Evolutionary conservation across 2,329 filamentous ascomycete species (phyloP), one percentile per base, ranked within the genome.

Genomic region (Ceratocystis papillata): DNA sequence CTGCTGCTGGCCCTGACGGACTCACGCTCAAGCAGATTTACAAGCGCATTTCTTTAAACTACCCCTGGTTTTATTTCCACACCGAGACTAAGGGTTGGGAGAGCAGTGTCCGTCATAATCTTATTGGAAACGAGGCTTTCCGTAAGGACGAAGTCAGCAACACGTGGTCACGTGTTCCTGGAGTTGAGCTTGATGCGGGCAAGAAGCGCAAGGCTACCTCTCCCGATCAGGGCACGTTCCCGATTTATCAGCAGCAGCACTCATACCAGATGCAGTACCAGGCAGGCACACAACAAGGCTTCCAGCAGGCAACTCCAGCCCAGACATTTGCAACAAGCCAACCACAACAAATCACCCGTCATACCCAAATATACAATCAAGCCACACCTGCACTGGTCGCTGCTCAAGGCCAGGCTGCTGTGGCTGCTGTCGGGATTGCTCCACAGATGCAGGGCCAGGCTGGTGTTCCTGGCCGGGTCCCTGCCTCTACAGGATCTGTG

Each of bases 11-110:
- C 2, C 76, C 78, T 2, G 78, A 82, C 2, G 82, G 82, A 3
- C 74, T 85, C 53, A 81, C 80, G 2, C 76, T 85, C 59, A 84
- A 84, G 73, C 82, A 85, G 73, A 84, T 85, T 65, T 85, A 85
- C 74, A 85, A 85, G 73, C 77, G 82, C 62, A 85, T 85, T 64
- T 81, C 80, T 69, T 76, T 77, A 67, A 77, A 77, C 69, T 84
- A 84, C 69, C 82, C 82, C 8, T 84, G 80, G 77, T 85, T 82
- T 69, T 81, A 80, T 69, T 85, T 85, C 70, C 77, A 77, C 65
- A 81, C 82, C 20, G 82, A 83, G 71, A 85, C 83, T 5, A 85
- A 84, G 71, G 83, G 83, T n/a, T 85, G 83, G 83, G 82, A 85
- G 72, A 85, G 82, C 69, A 85, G 82, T 70, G 83, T 85, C n/a